Conservation (phyloP, 129 eudicot species). For the Artemisia argyi region DNA sequence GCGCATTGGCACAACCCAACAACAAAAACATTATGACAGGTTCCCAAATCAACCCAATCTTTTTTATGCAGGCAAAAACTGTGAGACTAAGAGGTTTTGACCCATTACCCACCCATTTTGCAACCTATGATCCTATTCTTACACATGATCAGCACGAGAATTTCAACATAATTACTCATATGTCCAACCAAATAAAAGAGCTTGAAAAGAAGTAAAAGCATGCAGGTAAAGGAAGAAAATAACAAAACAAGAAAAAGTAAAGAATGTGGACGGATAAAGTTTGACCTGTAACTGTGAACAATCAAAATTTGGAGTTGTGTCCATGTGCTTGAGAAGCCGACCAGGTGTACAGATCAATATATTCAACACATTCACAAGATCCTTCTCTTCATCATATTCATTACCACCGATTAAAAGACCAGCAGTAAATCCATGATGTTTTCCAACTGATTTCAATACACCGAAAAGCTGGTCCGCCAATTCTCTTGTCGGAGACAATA, state of each 20-base stretch:
- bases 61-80: background rate
- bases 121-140: background rate
- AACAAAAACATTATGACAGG: background rate
- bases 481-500: constrained; percentile 94
- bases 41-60: background rate
- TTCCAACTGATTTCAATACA: constrained; percentile 77
- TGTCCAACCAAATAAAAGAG: background rate
- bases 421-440: constrained; percentile 87
- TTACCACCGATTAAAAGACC: constrained; percentile 95
- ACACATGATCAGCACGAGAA: constrained; percentile 11
- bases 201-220: background rate
- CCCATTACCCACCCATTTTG: background rate
- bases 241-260: background rate
- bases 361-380: constrained; percentile 73
- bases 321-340: constrained; percentile 96
- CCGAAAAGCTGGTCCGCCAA: constrained; percentile 77
- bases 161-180: background rate
- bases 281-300: constrained; percentile 93
- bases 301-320: constrained; percentile 88
- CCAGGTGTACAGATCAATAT: constrained; percentile 96
- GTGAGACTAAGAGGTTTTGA: background rate
- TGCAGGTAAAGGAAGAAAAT: background rate
- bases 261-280: background rate
- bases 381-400: constrained; percentile 78
- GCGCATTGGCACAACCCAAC: background rate